Percentiles rank a stretch among this genome's conserved stretches.
Conservation (phyloP, 352 stramenopile genomes). For the Pythium angustatum region DNA sequence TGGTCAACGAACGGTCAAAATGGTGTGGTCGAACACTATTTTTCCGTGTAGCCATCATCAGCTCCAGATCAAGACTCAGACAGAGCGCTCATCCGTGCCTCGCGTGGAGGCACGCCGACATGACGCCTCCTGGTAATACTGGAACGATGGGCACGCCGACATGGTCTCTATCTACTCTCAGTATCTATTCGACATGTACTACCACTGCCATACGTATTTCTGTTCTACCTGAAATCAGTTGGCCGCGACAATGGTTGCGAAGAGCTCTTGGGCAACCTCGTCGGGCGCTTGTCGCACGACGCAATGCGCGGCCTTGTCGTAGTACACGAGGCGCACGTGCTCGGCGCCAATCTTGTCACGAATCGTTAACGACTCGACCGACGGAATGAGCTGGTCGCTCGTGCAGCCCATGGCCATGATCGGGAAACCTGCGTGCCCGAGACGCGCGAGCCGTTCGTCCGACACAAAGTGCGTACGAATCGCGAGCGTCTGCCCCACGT, state of each 20-base stretch:
- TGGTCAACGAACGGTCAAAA: background rate
- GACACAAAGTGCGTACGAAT: conserved; percentile 46
- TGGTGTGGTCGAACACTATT: background rate
- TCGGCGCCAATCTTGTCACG: conserved; percentile 20
- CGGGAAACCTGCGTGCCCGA: conserved; percentile 32
- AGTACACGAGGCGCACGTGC: conserved; percentile 27
- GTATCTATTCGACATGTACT: too few species aligned
- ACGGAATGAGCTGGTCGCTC: conserved; percentile 41
- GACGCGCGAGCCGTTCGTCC: conserved; percentile 35
- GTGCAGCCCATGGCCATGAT: conserved; percentile 42
- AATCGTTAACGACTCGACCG: conserved; percentile 37
- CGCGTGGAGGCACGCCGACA: too few species aligned
- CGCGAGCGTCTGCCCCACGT: conserved; percentile 47
- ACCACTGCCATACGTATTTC: too few species aligned
- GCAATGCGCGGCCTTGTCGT: conserved; percentile 38
- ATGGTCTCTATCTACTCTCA: too few species aligned
- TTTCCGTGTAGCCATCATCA: too few species aligned
- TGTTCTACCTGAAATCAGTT: too few species aligned
- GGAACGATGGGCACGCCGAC: too few species aligned
- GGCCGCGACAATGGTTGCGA: conserved; percentile 20
- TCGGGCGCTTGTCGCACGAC: conserved; percentile 38
- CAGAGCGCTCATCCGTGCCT: too few species aligned
- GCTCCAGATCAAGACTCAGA: too few species aligned
- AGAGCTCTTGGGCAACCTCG: conserved; percentile 30
- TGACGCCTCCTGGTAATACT: too few species aligned